phyloP scores from a whole-genome alignment of 83 land plant genomes.

The Larix sibirica region DNA sequence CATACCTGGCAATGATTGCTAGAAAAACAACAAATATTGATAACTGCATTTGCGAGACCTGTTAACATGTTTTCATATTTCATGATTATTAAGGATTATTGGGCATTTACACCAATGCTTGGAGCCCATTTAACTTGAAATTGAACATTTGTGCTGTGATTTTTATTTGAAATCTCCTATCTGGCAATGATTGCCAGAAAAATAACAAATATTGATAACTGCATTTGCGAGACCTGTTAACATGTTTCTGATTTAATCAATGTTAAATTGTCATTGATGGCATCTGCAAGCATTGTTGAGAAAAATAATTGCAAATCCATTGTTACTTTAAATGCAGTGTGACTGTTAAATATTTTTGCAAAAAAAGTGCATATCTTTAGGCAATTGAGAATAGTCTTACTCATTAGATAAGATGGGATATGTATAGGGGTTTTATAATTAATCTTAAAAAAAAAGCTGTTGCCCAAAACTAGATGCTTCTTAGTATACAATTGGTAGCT shows the following conservation, averaged over 20 bases:
- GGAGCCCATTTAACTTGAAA: neutral
- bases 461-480: no score
- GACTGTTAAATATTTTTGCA: no score
- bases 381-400: no score
- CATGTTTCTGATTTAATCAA: neutral
- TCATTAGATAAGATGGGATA: no score
- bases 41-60: neutral
- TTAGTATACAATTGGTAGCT: no score
- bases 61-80: neutral
- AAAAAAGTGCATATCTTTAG: no score
- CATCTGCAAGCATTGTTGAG: neutral
- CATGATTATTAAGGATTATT: neutral
- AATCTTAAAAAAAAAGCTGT: no score
- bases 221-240: neutral
- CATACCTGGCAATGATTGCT: neutral
- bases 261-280: neutral
- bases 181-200: neutral
- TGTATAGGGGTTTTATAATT: no score
- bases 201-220: no score
- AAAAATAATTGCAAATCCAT: neutral
- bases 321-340: no score
- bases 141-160: neutral
- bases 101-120: neutral
- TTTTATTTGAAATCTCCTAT: neutral
- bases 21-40: neutral